A percentile compares a stretch with the other conserved stretches of the same genome.
phyloP scores from a whole-genome alignment of 1,139 yeast species.

The Saccharomycopsis hybrid region DNA sequence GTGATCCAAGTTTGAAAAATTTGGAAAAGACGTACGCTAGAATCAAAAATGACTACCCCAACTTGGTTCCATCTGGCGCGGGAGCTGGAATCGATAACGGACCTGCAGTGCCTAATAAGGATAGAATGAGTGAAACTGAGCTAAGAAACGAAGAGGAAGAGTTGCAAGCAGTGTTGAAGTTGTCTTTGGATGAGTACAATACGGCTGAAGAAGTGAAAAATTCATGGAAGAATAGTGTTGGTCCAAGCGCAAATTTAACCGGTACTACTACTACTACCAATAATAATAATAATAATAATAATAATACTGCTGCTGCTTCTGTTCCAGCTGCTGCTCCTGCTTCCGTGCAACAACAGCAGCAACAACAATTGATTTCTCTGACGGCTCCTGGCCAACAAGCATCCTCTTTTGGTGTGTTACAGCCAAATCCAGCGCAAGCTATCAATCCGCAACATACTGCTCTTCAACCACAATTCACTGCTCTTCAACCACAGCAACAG shows the following conservation, averaged over 20 bases:
- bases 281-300: constrained; percentile 22
- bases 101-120: constrained; percentile 46
- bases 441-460: not conserved
- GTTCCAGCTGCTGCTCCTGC: not conserved
- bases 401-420: not conserved
- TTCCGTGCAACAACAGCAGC: constrained; percentile 16
- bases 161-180: constrained; percentile 65
- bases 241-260: not conserved
- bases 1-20: constrained; percentile 70
- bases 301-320: constrained; percentile 21
- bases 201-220: constrained; percentile 28
- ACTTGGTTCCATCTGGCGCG: constrained; percentile 30
- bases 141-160: constrained; percentile 70
- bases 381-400: not conserved
- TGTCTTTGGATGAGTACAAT: constrained; percentile 66
- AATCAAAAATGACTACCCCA: constrained; percentile 38
- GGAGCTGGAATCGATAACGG: constrained; percentile 20
- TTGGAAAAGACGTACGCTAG: constrained; percentile 56
- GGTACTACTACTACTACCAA: too few species aligned
- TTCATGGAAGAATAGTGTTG: constrained; percentile 26
- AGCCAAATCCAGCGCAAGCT: not conserved
- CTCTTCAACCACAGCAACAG: not conserved
- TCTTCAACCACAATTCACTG: too few species aligned
- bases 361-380: constrained; percentile 9
- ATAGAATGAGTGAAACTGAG: constrained; percentile 42